Evolutionary conservation across 148 eudicot species (phyloP).

Genomic region (Rhododendron griersonianum): DNA sequence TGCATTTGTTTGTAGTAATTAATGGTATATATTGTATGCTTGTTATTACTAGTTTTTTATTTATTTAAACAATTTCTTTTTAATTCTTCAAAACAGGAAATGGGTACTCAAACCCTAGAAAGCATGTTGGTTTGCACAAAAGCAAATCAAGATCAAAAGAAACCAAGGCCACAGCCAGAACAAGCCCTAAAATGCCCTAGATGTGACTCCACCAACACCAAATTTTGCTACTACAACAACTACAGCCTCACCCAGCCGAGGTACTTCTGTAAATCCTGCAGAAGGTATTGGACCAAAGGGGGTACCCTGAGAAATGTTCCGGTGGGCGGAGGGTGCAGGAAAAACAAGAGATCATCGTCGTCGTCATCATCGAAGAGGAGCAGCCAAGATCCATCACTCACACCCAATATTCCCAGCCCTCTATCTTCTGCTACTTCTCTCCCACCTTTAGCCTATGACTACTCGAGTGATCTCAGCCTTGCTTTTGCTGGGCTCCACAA

Average conservation of each 20-base stretch:
- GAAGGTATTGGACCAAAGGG: conserved; percentile 95
- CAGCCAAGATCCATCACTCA: conserved; percentile 20
- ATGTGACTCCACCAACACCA: conserved; percentile 81
- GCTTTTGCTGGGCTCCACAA: conserved; percentile 53
- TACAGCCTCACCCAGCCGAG: conserved; percentile 86
- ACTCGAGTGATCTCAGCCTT: conserved; percentile 40
- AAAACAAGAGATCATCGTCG: conserved; percentile 45
- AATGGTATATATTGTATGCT: not conserved
- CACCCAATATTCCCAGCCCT: conserved; percentile 16
- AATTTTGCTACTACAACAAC: conserved; percentile 92
- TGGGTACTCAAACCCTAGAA: conserved; percentile 52
- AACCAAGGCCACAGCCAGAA: conserved; percentile 55
- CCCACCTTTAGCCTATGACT: conserved; percentile 19
- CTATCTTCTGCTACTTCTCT: conserved; percentile 9
- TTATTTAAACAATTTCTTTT: not conserved
- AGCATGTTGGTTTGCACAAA: conserved; percentile 66
- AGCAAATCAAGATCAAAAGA: conserved; percentile 57
- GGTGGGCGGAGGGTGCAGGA: conserved; percentile 90
- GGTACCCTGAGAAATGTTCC: conserved; percentile 88
- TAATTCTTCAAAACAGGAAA: conserved; percentile 23
- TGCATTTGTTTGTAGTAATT: not conserved
- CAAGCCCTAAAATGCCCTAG: conserved; percentile 77
- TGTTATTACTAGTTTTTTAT: not conserved
- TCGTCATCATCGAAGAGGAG: conserved; percentile 23
- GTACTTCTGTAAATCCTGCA: conserved; percentile 83